Evolutionary conservation across 768 basidiomycete genomes (phyloP).

Genomic region (Leccinum aurantiacum): DNA sequence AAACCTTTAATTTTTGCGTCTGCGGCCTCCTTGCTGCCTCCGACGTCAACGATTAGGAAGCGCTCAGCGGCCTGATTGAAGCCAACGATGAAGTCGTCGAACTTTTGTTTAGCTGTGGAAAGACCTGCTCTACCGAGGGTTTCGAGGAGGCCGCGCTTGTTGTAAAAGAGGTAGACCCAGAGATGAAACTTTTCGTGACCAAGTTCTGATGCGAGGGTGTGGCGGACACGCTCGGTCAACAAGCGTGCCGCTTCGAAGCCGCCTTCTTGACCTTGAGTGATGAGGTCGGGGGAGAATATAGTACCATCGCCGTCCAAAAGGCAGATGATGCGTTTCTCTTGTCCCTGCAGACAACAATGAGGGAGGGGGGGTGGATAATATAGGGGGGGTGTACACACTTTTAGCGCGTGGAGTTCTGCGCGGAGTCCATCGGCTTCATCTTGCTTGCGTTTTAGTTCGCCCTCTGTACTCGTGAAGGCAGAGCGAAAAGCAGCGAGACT

Average conservation of each 20-base stretch:
- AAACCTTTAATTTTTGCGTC: conserved; percentile 75
- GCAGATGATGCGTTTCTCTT: conserved; percentile 40
- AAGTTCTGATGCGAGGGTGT: conserved; percentile 20
- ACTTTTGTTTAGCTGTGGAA: conserved; percentile 39
- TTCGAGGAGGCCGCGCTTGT: conserved; percentile 59
- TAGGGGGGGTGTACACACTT: conserved; percentile 15
- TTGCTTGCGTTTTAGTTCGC: conserved; percentile 17
- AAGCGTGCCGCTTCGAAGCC: conserved; percentile 55
- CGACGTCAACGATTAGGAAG: conserved; percentile 71
- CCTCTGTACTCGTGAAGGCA: conserved; percentile 27
- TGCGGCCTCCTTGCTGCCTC: conserved; percentile 69
- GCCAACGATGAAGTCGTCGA: conserved; percentile 66
- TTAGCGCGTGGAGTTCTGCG: conserved; percentile 30
- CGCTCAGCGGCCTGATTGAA: conserved; percentile 70
- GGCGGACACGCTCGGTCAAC: conserved; percentile 37
- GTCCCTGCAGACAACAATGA: conserved; percentile 11
- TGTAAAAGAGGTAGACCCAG: conserved; percentile 62
- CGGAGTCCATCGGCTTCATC: conserved; percentile 14
- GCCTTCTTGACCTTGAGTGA: conserved; percentile 55
- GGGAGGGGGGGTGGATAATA: neutral
- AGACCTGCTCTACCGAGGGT: conserved; percentile 40
- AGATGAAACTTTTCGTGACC: conserved; percentile 43
- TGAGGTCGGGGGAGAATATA: conserved; percentile 56
- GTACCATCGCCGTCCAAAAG: conserved; percentile 66
- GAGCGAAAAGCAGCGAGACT: conserved; percentile 26